Conservation (phyloP, 2,329 filamentous ascomycete species). For the Pestalotiopsis fici region DNA sequence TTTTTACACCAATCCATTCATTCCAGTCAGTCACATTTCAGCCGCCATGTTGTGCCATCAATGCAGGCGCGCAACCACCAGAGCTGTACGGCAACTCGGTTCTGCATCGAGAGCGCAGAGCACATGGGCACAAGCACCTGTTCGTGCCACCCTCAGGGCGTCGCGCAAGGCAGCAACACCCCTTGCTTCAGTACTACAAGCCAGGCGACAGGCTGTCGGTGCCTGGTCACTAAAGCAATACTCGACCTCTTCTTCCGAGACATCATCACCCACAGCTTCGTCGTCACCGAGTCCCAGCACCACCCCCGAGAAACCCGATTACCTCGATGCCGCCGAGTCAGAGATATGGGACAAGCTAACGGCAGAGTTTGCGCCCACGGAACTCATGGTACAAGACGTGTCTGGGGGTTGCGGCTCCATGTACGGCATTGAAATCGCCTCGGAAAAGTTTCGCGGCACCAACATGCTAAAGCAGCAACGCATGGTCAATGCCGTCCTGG, state of each 20-base stretch:
- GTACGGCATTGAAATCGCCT: conserved; percentile 81
- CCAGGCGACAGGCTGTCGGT: background rate
- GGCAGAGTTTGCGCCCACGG: conserved; percentile 49
- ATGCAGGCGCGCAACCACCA: background rate
- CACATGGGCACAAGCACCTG: background rate
- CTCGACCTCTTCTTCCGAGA: background rate
- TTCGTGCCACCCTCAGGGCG: background rate
- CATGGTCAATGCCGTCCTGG: conserved; percentile 74
- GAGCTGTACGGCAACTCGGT: background rate
- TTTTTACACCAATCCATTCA: background rate
- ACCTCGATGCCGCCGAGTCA: conserved; percentile 57
- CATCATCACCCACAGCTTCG: background rate
- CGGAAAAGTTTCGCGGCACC: conserved; percentile 68
- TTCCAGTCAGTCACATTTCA: background rate
- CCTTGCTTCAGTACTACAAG: background rate
- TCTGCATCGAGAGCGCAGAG: background rate
- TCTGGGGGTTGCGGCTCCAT: conserved; percentile 84
- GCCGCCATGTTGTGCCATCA: conserved; percentile 1
- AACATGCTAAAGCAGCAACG: conserved; percentile 80
- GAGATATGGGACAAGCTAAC: conserved; percentile 57
- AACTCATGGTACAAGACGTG: conserved; percentile 72
- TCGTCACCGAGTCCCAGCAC: conserved; percentile 25
- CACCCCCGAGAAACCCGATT: conserved; percentile 44
- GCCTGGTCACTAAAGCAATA: background rate
- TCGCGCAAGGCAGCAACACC: background rate